phyloP scores from a whole-genome alignment of 345 rosid species.

The Boechera retrofracta region DNA sequence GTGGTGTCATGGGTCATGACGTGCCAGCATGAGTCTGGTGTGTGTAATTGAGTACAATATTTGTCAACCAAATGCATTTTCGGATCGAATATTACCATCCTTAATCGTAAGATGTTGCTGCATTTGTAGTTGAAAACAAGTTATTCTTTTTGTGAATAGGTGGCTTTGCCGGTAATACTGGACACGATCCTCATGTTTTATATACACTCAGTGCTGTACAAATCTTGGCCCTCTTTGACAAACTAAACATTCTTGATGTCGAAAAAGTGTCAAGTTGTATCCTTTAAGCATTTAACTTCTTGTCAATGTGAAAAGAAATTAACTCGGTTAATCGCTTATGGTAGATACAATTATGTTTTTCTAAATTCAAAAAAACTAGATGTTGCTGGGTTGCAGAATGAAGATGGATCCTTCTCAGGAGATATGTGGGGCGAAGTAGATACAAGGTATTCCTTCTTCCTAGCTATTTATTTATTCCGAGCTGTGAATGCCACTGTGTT shows the following conservation, averaged over 20 bases:
- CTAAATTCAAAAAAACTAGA: no score
- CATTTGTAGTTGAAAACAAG: no score
- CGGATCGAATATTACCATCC: not conserved
- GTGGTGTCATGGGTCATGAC: conserved; percentile 74
- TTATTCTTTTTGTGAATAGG: conserved; percentile 51
- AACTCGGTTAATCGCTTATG: no score
- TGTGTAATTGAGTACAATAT: conserved; percentile 32
- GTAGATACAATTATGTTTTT: no score
- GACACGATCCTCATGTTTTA: conserved; percentile 82
- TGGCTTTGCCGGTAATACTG: conserved; percentile 89
- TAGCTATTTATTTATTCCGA: not conserved
- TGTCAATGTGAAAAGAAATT: no score
- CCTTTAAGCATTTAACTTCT: no score
- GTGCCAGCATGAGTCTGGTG: conserved; percentile 79
- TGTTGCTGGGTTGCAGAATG: no score
- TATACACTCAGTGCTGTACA: conserved; percentile 90
- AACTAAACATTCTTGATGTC: no score
- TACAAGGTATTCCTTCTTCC: not conserved
- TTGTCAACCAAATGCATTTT: conserved; percentile 6
- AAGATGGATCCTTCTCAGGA: no score
- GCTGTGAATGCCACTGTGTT: not conserved
- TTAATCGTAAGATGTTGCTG: not conserved
- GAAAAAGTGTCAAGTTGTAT: no score
- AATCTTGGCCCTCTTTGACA: conserved; percentile 42
- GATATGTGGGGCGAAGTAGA: no score